Evolutionary conservation across 768 basidiomycete genomes (phyloP).

Genomic region (Boletus eberwhitei): DNA sequence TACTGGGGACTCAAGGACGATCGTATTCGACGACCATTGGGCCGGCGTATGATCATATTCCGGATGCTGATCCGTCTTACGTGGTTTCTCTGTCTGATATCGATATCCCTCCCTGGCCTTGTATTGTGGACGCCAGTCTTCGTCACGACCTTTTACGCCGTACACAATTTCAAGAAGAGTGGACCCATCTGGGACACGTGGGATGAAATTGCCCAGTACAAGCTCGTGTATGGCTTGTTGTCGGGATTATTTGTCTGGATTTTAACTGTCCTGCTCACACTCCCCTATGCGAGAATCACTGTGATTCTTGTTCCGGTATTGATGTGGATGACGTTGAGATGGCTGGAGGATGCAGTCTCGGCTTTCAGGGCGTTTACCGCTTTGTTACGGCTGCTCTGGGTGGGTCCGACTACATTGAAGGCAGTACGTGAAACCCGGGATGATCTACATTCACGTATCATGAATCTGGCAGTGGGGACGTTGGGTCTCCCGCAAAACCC

Average conservation of each 20-base stretch:
- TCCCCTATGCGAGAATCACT: conserved; percentile 59
- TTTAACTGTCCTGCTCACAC: conserved; percentile 49
- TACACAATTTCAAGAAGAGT: conserved; percentile 73
- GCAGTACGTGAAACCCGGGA: conserved; percentile 51
- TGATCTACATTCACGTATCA: conserved; percentile 61
- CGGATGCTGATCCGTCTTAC: conserved; percentile 63
- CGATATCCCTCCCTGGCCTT: conserved; percentile 71
- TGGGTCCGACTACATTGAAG: conserved; percentile 57
- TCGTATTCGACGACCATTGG: conserved; percentile 66
- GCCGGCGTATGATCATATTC: conserved; percentile 50
- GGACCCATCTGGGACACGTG: conserved; percentile 84
- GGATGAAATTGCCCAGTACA: conserved; percentile 90
- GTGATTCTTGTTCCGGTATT: conserved; percentile 58
- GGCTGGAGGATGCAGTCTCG: conserved; percentile 82
- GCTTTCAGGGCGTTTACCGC: conserved; percentile 72
- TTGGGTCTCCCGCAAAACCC: conserved; percentile 68
- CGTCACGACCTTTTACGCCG: conserved; percentile 62
- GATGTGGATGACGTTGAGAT: conserved; percentile 90
- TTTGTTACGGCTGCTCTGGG: conserved; percentile 57
- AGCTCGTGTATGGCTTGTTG: conserved; percentile 76
- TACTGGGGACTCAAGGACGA: conserved; percentile 79
- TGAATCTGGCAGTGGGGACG: conserved; percentile 54
- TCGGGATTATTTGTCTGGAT: conserved; percentile 72
- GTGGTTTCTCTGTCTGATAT: conserved; percentile 61
- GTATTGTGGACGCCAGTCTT: conserved; percentile 83